Evolutionary conservation across 306 rosid species (phyloP).

Genomic region (peach (Prunus persica)): Prunus_persica_NCBIv2 NC_034009.1:35174501-35175000

Average conservation of each 20-base stretch:
- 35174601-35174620: slow-evolving; percentile 35
- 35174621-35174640: slow-evolving; percentile 38
- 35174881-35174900: background rate
- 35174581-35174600: slow-evolving; percentile 28
- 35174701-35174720: slow-evolving; percentile 41
- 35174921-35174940: background rate
- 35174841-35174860: slow-evolving; percentile 42
- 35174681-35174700: slow-evolving; percentile 47
- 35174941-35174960: background rate
- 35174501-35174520: background rate
- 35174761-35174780: slow-evolving; percentile 35
- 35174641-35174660: slow-evolving; percentile 37
- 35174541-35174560: background rate
- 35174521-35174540: background rate
- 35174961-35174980: slow-evolving; percentile 31
- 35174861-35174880: slow-evolving; percentile 41
- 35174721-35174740: slow-evolving; percentile 45
- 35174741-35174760: slow-evolving; percentile 37
- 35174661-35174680: slow-evolving; percentile 37
- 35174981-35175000: slow-evolving; percentile 46
- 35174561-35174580: background rate
- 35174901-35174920: background rate
- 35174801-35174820: slow-evolving; percentile 45
- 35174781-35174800: slow-evolving; percentile 29
- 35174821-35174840: slow-evolving; percentile 43